Base-by-base conservation (phyloP, 441 rosid species). In the Erodium texanum region DNA sequence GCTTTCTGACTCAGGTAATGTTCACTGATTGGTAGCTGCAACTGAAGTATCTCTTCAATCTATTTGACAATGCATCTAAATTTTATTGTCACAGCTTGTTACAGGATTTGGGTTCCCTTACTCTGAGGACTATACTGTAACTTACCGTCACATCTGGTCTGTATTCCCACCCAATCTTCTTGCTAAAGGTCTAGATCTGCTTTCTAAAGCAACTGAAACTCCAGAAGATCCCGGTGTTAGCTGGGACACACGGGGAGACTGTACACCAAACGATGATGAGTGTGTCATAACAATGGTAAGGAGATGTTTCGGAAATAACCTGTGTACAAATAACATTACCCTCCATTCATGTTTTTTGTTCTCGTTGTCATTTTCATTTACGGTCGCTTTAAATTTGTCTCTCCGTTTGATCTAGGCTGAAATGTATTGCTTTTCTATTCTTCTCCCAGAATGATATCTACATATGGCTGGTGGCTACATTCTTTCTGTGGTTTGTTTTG, bases 81-180 rank as follows among this genome's bases (percentile, higher is more conserved):
- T 69, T 72, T 66, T 14, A 68, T 18, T 32, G 38, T 54, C 78
- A 66, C 88, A 91, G 99, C 71, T 89, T 45, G 80, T 78, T 34
- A 78, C 91, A 10, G 1, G 58, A 29, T 59, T 12, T 58, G 96
- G 92, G 43, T 89, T 84, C 76, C 97, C 97, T 22, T 94, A 89
- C 68, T 62, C 70, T 22, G 8, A 66, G 0, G 18, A 1, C 20
- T 62, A 67, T 10, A 45, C 83, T 32, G 20, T n/a, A 24, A 18
- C 62, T 38, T 15, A 71, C n/a, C 79, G 77, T 63, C 38, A 20
- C 73, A 14, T 89, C 77, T 94, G 99, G 99, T 91, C 97, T 16
- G 54, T 94, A 23, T 94, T 86, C 81, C 92, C 97, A 5, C 97
- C 97, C 0, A 91, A 88, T 86, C 92, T 91, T 75, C 89, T 89